Base-by-base conservation (phyloP, 1,139 yeast species). In the Yamadazyma buinensis region DNA sequence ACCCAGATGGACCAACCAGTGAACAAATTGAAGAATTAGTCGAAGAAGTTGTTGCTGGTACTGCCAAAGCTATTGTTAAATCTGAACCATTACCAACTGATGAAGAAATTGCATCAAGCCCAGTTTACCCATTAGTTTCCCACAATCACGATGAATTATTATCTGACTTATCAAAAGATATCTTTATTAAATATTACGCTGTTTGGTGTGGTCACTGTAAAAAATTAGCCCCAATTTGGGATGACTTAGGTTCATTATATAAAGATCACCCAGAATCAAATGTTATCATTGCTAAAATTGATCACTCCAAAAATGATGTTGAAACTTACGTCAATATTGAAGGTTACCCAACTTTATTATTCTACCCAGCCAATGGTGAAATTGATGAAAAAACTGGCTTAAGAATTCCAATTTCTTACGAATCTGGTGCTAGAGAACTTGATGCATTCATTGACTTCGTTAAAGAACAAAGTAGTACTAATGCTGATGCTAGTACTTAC, bases 121-220 rank as follows among this genome's bases (percentile, higher is more conserved):
- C 85, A 35, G 96, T 88, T 37, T 69, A 68, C 59, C 81, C 79
- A 54, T 75, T 92, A 47, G 97, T 92, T 42, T 95, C 88, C 51
- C 78, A 80, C 66, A 87, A 81, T 59, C 92, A 86, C 63, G 81
- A 82, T 31, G 76, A 75, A 23, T 65, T 86, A 43, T 74, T 86
- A 41, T 66, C 70, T 26, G 90, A 88, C 55, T 65, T 69, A 34
- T 60, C 73, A 39, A 87, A 86, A 72, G 97, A 92, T 60, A 90
- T 92, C 35, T 70, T 92, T 48, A 90, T 92, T 48, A 87, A 90
- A 71, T 90, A 85, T 68, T 92, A 86, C 57, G 98, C 98, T 38
- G 95, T 96, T 65, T 92, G 98, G 98, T 90, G 98, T 72, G 97
- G 97, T 33, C 97, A 90, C 74, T 90, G 98, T 76, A 90, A 90